A percentile compares a stretch with the other conserved stretches of the same genome.
Conservation (phyloP, 495 filamentous ascomycete species). For the Penicillium silybi region DNA sequence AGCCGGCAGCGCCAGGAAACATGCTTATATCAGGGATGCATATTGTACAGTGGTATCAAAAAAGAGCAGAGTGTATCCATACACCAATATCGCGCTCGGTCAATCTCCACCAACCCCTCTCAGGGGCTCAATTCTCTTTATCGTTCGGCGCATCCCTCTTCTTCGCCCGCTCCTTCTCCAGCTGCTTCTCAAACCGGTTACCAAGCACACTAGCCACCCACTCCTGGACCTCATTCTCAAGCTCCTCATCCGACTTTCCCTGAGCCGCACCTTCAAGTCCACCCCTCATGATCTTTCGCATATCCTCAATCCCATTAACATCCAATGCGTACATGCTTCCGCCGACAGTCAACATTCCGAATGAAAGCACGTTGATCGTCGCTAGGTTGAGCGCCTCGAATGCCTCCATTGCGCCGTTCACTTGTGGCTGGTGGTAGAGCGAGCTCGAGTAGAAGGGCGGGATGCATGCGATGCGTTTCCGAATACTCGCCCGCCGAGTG, state of each 20-base stretch:
- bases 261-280: conserved; percentile 41
- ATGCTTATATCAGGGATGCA: conserved; percentile 2
- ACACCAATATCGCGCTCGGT: neutral
- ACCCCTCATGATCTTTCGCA: conserved; percentile 51
- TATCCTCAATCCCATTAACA: conserved; percentile 65
- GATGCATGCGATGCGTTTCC: conserved; percentile 47
- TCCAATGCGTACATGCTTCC: conserved; percentile 67
- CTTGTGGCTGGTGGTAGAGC: conserved; percentile 36
- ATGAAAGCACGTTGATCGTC: conserved; percentile 70
- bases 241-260: conserved; percentile 47
- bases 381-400: conserved; percentile 78
- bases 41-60: conserved; percentile 23
- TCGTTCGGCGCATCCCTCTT: conserved; percentile 11
- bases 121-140: conserved; percentile 15
- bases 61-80: conserved; percentile 20
- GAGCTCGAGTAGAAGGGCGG: conserved; percentile 67
- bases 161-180: conserved; percentile 34
- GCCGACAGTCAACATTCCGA: conserved; percentile 65
- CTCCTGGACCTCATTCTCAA: conserved; percentile 65
- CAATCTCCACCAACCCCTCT: neutral
- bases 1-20: conserved; percentile 4
- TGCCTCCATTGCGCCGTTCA: conserved; percentile 60
- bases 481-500: conserved; percentile 63
- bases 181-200: conserved; percentile 44
- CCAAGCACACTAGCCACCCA: conserved; percentile 63